Conservation (phyloP, 768 basidiomycete species). For the Mycena crocata region DNA sequence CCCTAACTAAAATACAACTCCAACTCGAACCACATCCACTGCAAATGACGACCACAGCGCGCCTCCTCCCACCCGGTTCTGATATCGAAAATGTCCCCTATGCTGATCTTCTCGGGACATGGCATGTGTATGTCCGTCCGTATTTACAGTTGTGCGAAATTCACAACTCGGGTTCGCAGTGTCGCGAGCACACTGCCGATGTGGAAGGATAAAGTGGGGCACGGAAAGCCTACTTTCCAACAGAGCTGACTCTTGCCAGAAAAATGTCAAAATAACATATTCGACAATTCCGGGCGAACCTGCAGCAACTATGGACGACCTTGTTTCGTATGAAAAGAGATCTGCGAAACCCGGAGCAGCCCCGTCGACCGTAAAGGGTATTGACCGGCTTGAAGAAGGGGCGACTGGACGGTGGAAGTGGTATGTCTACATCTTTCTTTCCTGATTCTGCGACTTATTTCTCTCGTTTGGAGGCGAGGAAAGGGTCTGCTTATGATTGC, state of each 20-base stretch:
- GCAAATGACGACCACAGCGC: neutral
- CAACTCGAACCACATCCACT: neutral
- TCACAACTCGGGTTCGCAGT: neutral
- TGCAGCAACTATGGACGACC: conserved; percentile 20
- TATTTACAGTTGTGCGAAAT: neutral
- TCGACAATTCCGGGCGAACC: conserved; percentile 11
- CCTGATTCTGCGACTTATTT: neutral
- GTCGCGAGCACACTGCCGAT: conserved; percentile 19
- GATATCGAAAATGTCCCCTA: conserved; percentile 8
- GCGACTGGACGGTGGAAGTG: conserved; percentile 10
- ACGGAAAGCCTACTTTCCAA: neutral
- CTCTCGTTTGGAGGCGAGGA: conserved; percentile 9
- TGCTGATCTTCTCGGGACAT: conserved; percentile 2
- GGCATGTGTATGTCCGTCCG: conserved; percentile 8
- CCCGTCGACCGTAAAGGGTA: conserved; percentile 15
- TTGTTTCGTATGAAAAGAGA: conserved; percentile 7
- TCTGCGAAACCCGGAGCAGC: conserved; percentile 1
- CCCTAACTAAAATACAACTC: neutral
- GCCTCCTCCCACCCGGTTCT: conserved; percentile 10
- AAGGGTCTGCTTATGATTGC: conserved; percentile 33
- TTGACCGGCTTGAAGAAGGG: conserved; percentile 15
- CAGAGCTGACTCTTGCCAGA: neutral
- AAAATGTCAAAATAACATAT: conserved; percentile 17
- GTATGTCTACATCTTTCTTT: neutral
- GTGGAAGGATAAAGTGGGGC: conserved; percentile 9